Conservation (phyloP, 352 stramenopile species). For the Phytophthora uliginosa region DNA sequence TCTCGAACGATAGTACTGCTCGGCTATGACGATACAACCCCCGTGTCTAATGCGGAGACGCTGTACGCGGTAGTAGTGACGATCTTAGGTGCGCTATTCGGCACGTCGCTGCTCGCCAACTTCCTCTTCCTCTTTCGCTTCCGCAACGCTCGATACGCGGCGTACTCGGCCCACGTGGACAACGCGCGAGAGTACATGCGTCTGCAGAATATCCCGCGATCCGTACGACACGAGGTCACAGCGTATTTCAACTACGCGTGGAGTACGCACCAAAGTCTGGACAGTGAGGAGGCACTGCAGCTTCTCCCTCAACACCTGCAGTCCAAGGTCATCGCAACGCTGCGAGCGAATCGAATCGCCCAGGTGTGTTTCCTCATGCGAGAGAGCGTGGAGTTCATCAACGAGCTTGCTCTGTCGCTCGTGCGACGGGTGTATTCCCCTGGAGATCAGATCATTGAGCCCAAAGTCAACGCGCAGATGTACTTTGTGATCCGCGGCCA, state of each 20-base stretch:
- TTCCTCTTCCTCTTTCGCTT: constrained; percentile 82
- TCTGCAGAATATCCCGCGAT: constrained; percentile 63
- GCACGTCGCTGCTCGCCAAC: constrained; percentile 65
- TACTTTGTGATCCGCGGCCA: constrained; percentile 78
- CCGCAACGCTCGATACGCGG: constrained; percentile 57
- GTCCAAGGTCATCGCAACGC: constrained; percentile 61
- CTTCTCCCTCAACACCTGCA: constrained; percentile 69
- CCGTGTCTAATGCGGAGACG: constrained; percentile 62
- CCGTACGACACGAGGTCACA: constrained; percentile 59
- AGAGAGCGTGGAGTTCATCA: constrained; percentile 77
- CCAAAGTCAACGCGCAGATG: constrained; percentile 83
- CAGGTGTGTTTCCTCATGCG: constrained; percentile 81
- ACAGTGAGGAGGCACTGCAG: constrained; percentile 66
- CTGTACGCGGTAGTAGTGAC: constrained; percentile 59
- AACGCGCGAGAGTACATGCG: constrained; percentile 82
- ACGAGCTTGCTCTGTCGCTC: constrained; percentile 60
- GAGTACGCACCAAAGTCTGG: constrained; percentile 66
- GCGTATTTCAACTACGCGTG: constrained; percentile 77
- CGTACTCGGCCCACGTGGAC: constrained; percentile 70
- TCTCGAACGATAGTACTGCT: constrained; percentile 65
- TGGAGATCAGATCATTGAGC: constrained; percentile 73
- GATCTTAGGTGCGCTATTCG: constrained; percentile 59
- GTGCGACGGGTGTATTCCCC: constrained; percentile 65
- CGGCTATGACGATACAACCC: constrained; percentile 75
- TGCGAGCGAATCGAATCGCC: constrained; percentile 66